Conservation (phyloP, 306 rosid species). For the cucumber (Cucumis sativus) region DNA sequence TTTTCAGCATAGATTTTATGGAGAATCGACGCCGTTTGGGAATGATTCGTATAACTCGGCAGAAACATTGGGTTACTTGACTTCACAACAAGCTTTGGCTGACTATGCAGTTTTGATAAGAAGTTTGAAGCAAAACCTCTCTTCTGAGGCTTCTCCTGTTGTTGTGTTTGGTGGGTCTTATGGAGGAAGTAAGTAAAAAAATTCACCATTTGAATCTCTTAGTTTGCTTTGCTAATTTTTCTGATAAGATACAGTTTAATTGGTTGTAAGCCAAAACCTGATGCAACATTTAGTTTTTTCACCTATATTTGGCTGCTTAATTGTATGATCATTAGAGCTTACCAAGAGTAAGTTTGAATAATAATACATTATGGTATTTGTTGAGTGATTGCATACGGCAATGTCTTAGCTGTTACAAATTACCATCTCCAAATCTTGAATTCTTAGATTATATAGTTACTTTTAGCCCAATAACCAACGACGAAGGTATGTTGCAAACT, state of each 20-base stretch:
- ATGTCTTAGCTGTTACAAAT: background rate
- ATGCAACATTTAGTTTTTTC: background rate
- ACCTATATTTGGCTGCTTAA: background rate
- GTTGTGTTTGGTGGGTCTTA: slow-evolving; percentile 8
- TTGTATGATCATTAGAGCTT: background rate
- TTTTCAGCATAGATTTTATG: slow-evolving; percentile 9
- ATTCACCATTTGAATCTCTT: background rate
- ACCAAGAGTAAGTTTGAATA: background rate
- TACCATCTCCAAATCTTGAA: background rate
- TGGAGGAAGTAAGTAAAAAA: slow-evolving; percentile 7
- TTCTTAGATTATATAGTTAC: background rate
- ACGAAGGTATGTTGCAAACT: background rate
- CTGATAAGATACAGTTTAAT: background rate
- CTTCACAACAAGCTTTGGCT: slow-evolving; percentile 12
- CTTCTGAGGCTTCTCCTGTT: slow-evolving; percentile 10
- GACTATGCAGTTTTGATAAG: slow-evolving; percentile 8
- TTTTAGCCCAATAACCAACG: background rate
- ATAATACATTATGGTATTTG: background rate
- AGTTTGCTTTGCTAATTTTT: background rate
- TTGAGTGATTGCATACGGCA: background rate
- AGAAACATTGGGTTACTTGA: slow-evolving; percentile 10
- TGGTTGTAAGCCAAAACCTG: background rate
- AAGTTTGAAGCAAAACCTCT: slow-evolving; percentile 8
- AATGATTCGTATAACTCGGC: background rate
- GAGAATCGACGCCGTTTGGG: slow-evolving; percentile 9